Percentiles rank a stretch among this genome's conserved stretches.
phyloP scores from a whole-genome alignment of 1,284 basidiomycete species.

The Anthracocystis walkeri region DNA sequence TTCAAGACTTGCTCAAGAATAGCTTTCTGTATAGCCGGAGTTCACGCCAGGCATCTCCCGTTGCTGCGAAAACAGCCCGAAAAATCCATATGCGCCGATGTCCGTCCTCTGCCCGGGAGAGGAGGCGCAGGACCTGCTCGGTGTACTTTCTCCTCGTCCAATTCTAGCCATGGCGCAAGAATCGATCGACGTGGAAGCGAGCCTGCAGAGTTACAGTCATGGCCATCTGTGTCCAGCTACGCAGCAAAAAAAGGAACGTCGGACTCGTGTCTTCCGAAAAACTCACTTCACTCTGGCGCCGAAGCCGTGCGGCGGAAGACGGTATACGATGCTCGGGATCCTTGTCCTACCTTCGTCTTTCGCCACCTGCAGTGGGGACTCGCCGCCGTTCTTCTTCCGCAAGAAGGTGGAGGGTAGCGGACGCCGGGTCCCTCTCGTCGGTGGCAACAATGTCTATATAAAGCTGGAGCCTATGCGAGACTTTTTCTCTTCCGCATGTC shows the following conservation, averaged over 20 bases:
- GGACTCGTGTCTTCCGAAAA: not conserved
- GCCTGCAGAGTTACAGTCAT: not conserved
- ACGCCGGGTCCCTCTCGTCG: not conserved
- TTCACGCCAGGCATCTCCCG: no score
- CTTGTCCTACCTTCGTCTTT: conserved; percentile 2
- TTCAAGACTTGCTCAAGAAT: no score
- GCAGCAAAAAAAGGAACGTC: not conserved
- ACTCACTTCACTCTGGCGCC: not conserved
- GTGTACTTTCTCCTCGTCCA: not conserved
- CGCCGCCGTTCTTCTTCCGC: not conserved
- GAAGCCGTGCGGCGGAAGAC: no score
- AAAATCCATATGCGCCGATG: not conserved
- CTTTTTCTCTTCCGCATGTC: not conserved
- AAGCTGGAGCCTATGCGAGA: not conserved
- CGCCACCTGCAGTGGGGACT: not conserved
- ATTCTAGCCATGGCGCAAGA: not conserved
- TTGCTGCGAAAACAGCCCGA: not conserved
- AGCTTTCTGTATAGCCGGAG: no score
- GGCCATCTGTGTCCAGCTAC: no score
- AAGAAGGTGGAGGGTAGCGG: not conserved
- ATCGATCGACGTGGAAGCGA: not conserved
- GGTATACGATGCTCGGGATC: no score
- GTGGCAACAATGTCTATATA: not conserved
- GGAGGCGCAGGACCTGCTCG: no score
- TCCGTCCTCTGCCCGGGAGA: no score